phyloP scores from a whole-genome alignment of 306 rosid species.

The Malus orientalis region DNA sequence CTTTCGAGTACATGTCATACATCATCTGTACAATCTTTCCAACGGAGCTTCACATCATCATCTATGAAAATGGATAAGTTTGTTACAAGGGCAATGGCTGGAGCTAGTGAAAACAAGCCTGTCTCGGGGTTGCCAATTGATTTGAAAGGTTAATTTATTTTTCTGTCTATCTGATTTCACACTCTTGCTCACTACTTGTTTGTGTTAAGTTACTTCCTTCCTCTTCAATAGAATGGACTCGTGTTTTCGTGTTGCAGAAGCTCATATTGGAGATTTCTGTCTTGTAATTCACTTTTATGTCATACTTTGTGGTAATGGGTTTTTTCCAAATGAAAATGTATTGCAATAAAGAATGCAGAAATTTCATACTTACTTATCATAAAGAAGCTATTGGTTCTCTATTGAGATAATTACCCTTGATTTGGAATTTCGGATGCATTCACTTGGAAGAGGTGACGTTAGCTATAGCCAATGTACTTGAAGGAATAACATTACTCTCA shows the following conservation, averaged over 20 bases:
- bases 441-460: background rate
- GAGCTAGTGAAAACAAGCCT: conserved; percentile 40
- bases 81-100: conserved; percentile 51
- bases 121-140: conserved; percentile 74
- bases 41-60: conserved; percentile 24
- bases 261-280: background rate
- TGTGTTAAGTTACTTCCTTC: background rate
- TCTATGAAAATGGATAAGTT: conserved; percentile 33
- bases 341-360: background rate
- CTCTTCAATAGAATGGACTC: background rate
- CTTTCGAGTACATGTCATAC: conserved; percentile 53
- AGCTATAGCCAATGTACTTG: background rate
- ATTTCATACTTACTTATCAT: background rate
- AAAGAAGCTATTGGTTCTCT: background rate
- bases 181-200: background rate
- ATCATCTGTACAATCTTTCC: conserved; percentile 42
- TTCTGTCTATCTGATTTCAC: background rate
- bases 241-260: background rate
- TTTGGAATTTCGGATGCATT: background rate
- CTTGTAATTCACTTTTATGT: background rate
- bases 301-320: background rate
- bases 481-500: background rate
- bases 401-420: background rate
- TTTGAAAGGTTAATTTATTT: conserved; percentile 48
- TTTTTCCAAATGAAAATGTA: background rate